Percentiles rank a stretch among this genome's conserved stretches.
Evolutionary conservation across 78 protist genomes (phyloP).

Genomic region (Dictyostelium brefeldianum): DNA sequence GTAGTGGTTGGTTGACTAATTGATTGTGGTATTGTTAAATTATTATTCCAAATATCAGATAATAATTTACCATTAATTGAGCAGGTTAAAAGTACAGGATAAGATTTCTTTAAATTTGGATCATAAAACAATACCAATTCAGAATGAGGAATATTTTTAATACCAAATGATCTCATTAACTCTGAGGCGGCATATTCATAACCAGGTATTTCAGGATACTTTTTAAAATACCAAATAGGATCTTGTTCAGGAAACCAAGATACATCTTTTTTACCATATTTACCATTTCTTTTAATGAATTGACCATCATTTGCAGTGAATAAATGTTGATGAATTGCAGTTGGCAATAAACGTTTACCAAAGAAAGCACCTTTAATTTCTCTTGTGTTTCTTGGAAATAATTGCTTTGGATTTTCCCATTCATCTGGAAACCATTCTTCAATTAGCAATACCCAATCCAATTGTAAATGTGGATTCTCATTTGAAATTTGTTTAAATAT

Average conservation of each 20-base stretch:
- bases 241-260: slow-evolving; percentile 17
- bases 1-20: not conserved
- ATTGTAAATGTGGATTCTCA: not conserved
- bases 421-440: slow-evolving; percentile 17
- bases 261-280: slow-evolving; percentile 18
- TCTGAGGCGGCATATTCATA: not conserved
- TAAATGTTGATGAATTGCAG: not conserved
- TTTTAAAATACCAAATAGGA: slow-evolving; percentile 18
- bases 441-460: not conserved
- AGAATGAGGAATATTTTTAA: slow-evolving; percentile 2
- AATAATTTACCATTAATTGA: not conserved
- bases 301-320: slow-evolving; percentile 9
- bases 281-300: slow-evolving; percentile 7
- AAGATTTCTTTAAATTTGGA: not conserved
- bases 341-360: slow-evolving; percentile 4
- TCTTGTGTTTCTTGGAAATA: slow-evolving; percentile 1
- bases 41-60: slow-evolving; percentile 3
- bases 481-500: slow-evolving; percentile 2
- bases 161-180: not conserved
- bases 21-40: not conserved
- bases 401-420: slow-evolving; percentile 22
- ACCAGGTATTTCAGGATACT: slow-evolving; percentile 11
- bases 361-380: slow-evolving; percentile 21
- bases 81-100: not conserved
- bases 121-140: slow-evolving; percentile 18